These are phyloP conservation scores for Pezicula carpinea DNA, from an alignment of 2,329 filamentous ascomycete genomes.

Conservation along the genomic window DNA sequence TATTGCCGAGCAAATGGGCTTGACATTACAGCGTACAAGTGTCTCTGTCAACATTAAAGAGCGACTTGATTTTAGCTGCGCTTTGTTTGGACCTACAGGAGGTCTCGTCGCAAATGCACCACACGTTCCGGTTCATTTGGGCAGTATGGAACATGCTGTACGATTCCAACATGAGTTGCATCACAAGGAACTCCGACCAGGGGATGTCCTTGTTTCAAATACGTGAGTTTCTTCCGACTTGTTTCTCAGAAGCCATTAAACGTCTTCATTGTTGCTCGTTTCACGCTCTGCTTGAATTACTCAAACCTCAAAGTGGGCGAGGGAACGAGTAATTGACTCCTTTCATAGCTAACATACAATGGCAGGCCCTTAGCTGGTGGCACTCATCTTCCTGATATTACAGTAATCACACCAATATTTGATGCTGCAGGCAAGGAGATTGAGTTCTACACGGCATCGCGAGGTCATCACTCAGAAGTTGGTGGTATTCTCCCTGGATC, in stretches of 20 bases:
- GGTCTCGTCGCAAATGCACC: conserved; percentile 74
- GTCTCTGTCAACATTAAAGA: conserved; percentile 76
- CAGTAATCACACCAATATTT: conserved; percentile 74
- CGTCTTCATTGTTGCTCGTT: too few species aligned
- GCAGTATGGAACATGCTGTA: conserved; percentile 60
- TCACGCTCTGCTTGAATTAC: too few species aligned
- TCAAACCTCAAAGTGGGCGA: conserved; percentile 67
- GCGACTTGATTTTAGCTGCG: conserved; percentile 74
- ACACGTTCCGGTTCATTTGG: conserved; percentile 73
- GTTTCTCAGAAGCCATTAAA: too few species aligned
- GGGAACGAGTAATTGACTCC: too few species aligned
- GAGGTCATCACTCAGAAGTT: conserved; percentile 78
- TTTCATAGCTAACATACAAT: background rate
- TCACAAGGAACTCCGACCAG: conserved; percentile 68
- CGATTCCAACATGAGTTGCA: conserved; percentile 72
- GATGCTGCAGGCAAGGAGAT: conserved; percentile 55
- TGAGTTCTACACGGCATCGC: conserved; percentile 74
- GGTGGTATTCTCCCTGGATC: conserved; percentile 75
- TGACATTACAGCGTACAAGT: conserved; percentile 70
- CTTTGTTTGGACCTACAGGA: conserved; percentile 69
- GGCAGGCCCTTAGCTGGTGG: conserved; percentile 44
- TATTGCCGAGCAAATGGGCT: conserved; percentile 78
- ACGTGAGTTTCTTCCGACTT: conserved; percentile 40
- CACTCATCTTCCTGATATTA: conserved; percentile 78
- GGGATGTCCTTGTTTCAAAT: conserved; percentile 77